These are phyloP conservation scores for Suillus subaureus DNA, from an alignment of 768 basidiomycete species.

Conservation along the genomic window DNA sequence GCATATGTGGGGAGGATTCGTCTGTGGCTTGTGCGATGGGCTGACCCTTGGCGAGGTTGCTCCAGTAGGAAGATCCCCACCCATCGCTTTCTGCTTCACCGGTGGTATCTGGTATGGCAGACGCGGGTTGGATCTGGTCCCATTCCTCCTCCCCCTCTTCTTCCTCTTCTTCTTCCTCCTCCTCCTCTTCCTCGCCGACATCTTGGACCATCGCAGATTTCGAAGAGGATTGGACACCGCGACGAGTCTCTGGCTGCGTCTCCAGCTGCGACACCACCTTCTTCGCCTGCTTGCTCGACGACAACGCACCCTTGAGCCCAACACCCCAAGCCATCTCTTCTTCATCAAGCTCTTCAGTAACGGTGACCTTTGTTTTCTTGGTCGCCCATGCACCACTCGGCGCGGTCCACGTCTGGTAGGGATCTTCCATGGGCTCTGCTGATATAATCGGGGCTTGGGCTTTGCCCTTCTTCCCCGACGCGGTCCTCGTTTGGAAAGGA, in stretches of 20 bases:
- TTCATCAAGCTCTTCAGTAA: slow-evolving; percentile 25
- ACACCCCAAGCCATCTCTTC: slow-evolving; percentile 18
- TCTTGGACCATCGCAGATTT: slow-evolving; percentile 21
- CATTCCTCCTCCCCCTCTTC: slow-evolving; percentile 22
- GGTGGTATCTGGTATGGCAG: neutral
- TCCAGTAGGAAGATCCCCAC: slow-evolving; percentile 26
- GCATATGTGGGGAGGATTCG: slow-evolving; percentile 23
- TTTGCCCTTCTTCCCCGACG: slow-evolving; percentile 20
- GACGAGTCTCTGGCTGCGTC: slow-evolving; percentile 13
- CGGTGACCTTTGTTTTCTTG: neutral
- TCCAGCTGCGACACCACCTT: slow-evolving; percentile 16
- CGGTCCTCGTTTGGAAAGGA: neutral
- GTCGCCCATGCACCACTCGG: neutral
- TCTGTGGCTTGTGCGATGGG: slow-evolving; percentile 17
- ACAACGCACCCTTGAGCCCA: slow-evolving; percentile 1
- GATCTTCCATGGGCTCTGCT: neutral
- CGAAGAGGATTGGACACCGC: slow-evolving; percentile 9
- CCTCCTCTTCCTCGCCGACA: slow-evolving; percentile 15
- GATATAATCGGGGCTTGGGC: slow-evolving; percentile 8
- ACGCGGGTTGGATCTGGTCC: slow-evolving; percentile 26
- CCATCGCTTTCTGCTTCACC: neutral
- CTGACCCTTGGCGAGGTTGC: slow-evolving; percentile 25
- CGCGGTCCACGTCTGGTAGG: neutral
- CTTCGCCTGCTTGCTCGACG: slow-evolving; percentile 16
- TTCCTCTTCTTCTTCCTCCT: neutral